Base-by-base conservation (phyloP, 1,284 basidiomycete species). In the Pyrrhoderma noxium region DNA sequence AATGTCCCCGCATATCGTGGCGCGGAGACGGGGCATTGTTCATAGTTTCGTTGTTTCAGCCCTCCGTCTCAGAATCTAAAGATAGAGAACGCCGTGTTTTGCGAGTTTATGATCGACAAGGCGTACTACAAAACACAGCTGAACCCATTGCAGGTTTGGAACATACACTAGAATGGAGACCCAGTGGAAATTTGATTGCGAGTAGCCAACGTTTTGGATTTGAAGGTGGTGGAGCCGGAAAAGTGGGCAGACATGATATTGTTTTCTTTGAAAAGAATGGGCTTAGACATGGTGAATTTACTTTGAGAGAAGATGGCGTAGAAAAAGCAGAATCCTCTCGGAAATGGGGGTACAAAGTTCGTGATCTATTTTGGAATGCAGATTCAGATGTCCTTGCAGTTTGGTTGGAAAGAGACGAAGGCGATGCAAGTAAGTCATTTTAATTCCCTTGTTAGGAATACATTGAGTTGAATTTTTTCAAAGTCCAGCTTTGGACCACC, bases 251-350 rank as follows among this genome's bases (percentile, higher is more conserved):
- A 48, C 88, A 95, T 62, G 92, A 96, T 59, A 73, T 99, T 1
- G 82, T 98, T 0, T 97, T 99, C 67, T 93, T 97, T 57, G 95
- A 99, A 69, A 74, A 92, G 58, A 99, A 99, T 65, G 96, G 95
- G 0, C 67, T 99, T 53, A 71, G 93, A 49, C 89, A 96, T 61
- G 91, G 93, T 8, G 93, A 96, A 46, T 98, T 97, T 65, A 76
- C 74, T 45, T 62, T 98, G 52, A 69, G 82, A 38, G 76, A 79
- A 63, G 63, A 63, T 64, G 62, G 66, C 52, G 11, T 11, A 31
- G 27, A 31, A 31, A 31, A 31, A 5, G 27, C 27, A 31, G 27
- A 11, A 31, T 5, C 27, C 7, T 5, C 11, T 5, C 5, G 27
- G 27, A 5, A 11, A 5, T 31, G 27, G 27, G 78, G 77, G 0